Evolutionary conservation across 768 basidiomycete genomes (phyloP).

Genomic region (Lactarius deliciosus): DNA sequence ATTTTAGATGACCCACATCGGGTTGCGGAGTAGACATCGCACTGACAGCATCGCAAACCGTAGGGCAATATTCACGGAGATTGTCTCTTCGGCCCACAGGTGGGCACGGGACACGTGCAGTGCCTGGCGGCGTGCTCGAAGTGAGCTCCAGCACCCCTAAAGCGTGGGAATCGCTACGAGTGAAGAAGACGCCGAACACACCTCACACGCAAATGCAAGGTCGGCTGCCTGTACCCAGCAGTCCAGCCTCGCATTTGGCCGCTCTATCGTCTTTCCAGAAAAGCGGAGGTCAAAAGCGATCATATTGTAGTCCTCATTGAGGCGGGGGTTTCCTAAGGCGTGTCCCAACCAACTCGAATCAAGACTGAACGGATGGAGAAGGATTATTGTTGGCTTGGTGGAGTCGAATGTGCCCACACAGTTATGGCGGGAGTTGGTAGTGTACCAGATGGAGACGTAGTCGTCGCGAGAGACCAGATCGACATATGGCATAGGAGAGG

Average conservation of each 20-base stretch:
- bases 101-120: slow-evolving; percentile 68
- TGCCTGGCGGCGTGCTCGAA: slow-evolving; percentile 39
- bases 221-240: slow-evolving; percentile 81
- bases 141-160: background rate
- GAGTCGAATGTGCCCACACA: slow-evolving; percentile 69
- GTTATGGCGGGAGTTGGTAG: slow-evolving; percentile 56
- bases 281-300: slow-evolving; percentile 75
- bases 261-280: slow-evolving; percentile 55
- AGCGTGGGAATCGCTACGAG: slow-evolving; percentile 1
- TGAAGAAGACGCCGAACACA: slow-evolving; percentile 35
- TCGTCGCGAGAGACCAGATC: slow-evolving; percentile 62
- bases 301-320: slow-evolving; percentile 59
- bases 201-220: slow-evolving; percentile 63
- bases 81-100: slow-evolving; percentile 49
- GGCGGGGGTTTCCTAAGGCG: slow-evolving; percentile 66
- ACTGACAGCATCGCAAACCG: slow-evolving; percentile 67
- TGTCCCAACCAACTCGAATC: slow-evolving; percentile 67
- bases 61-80: slow-evolving; percentile 50
- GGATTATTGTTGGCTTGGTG: slow-evolving; percentile 61
- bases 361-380: slow-evolving; percentile 67
- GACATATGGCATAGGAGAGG: slow-evolving; percentile 59
- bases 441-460: slow-evolving; percentile 71
- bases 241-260: slow-evolving; percentile 59
- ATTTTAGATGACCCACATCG: background rate
- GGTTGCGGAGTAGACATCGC: background rate